Base-by-base conservation (phyloP, 1,284 basidiomycete genomes). In the Ustilago sp. region DNA sequence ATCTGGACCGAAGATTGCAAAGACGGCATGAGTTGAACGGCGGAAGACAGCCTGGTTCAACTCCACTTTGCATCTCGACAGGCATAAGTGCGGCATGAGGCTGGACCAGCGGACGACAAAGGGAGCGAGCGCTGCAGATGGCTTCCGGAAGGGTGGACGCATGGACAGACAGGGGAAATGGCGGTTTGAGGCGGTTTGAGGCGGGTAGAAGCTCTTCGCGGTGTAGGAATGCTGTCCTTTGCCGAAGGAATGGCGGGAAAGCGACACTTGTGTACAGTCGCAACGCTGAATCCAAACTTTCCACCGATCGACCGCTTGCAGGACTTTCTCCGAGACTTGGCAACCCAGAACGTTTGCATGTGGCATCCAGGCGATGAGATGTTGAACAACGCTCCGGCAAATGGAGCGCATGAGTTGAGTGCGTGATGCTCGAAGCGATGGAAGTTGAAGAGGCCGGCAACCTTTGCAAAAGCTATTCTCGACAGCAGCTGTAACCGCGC, bases 11-110 rank as follows among this genome's bases (percentile, higher is more conserved):
- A 50, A 17, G n/a, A 47, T 36, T 36, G 15, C 43, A 15, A 34
- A 47, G 38, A 23, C 23, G 15, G n/a, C 7, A 12, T 7, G 15
- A 35, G 35, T 39, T 50, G 38, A 17, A 43, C 47, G 47, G 32
- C 59, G 31, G 32, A 28, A 45, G 28, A 11, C 13, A 5, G 19
- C 38, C 17, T 12, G 17, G 38, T 6, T 53, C 58, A 71, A 71
- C 68, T 71, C 68, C 63, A 71, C 68, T 31, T 43, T 63, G 68
- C 68, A 71, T 65, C 59, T 62, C 66, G 68, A 71, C 68, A 71
- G 63, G 41, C 57, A 50, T 41, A 7, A 31, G 38, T n/a, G 55
- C 48, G 36, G 60, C 52, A 61, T 9, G 41, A 31, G 41, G 8
- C 32, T 28, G 32, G 23, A n/a, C 47, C n/a, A 15, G 31, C n/a